Conservation (phyloP, 2,329 filamentous ascomycete genomes). For the Penicillium vulpinum region DNA sequence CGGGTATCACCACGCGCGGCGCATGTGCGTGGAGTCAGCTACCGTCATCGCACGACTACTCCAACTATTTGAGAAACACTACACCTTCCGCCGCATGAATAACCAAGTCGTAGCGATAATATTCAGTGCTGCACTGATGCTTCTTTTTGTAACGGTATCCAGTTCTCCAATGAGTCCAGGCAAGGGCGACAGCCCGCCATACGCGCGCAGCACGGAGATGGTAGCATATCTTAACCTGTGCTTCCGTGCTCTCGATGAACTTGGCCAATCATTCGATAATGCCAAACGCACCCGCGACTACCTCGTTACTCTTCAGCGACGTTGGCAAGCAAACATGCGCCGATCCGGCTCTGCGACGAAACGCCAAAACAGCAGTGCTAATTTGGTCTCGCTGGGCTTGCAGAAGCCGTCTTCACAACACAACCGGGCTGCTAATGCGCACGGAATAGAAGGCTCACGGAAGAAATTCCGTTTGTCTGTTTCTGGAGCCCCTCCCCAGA, state of each 20-base stretch:
- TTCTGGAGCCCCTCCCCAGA: not conserved
- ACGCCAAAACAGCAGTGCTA: constrained; percentile 29
- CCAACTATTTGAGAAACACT: constrained; percentile 43
- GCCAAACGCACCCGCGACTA: constrained; percentile 44
- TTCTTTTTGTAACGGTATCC: constrained; percentile 41
- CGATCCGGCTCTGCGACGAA: constrained; percentile 31
- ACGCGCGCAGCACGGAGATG: constrained; percentile 33
- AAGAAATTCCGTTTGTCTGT: constrained; percentile 27
- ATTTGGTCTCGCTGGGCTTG: constrained; percentile 9
- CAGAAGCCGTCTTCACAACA: constrained; percentile 14
- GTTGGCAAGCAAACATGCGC: constrained; percentile 41
- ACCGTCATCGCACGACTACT: constrained; percentile 44
- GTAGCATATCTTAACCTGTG: constrained; percentile 42
- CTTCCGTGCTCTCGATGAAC: constrained; percentile 45
- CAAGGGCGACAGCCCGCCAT: constrained; percentile 21
- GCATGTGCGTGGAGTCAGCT: constrained; percentile 46
- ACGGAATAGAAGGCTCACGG: constrained; percentile 16
- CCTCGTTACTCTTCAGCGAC: constrained; percentile 39
- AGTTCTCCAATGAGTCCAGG: constrained; percentile 28
- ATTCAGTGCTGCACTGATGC: constrained; percentile 46
- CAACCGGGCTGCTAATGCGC: not conserved
- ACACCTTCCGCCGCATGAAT: constrained; percentile 47
- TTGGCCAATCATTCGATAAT: constrained; percentile 44
- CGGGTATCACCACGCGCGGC: constrained; percentile 46
- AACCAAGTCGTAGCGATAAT: constrained; percentile 48